These are phyloP conservation scores for Pelargonium cotyledonis DNA, from an alignment of 441 rosid genomes.

Conservation along the genomic window DNA sequence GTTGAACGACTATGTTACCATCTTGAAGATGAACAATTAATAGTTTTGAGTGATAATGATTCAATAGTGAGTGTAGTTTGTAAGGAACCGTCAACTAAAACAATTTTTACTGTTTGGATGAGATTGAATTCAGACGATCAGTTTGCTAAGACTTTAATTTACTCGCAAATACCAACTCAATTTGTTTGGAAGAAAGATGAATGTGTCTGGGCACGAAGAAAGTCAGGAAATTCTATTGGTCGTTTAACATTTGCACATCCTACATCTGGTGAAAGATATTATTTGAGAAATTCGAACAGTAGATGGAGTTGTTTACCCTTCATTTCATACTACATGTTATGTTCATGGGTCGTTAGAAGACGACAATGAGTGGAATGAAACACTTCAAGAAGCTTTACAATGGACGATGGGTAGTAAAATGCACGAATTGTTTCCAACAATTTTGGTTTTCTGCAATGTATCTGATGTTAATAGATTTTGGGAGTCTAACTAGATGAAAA, in stretches of 20 bases:
- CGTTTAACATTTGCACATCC: neutral
- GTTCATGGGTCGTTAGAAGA: constrained; percentile 11
- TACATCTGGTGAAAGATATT: neutral
- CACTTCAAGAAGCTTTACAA: neutral
- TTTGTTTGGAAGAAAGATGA: neutral
- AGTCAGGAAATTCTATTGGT: neutral
- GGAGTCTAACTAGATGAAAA: neutral
- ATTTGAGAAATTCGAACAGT: constrained; percentile 11
- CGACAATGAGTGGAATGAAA: constrained; percentile 13
- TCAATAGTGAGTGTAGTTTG: neutral
- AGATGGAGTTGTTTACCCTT: neutral
- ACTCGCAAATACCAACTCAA: neutral
- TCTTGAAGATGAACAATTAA: neutral
- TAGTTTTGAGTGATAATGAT: neutral
- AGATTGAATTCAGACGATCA: neutral
- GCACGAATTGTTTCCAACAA: neutral
- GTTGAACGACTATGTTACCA: neutral
- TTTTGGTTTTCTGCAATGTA: neutral
- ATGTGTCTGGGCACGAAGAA: neutral
- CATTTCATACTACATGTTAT: neutral
- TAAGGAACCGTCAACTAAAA: neutral
- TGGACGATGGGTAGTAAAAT: neutral
- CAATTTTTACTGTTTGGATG: neutral
- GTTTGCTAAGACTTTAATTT: neutral
- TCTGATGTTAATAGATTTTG: neutral